These are phyloP conservation scores for Quercus tomentella DNA, from an alignment of 331 rosid genomes.

Conservation along the genomic window DNA sequence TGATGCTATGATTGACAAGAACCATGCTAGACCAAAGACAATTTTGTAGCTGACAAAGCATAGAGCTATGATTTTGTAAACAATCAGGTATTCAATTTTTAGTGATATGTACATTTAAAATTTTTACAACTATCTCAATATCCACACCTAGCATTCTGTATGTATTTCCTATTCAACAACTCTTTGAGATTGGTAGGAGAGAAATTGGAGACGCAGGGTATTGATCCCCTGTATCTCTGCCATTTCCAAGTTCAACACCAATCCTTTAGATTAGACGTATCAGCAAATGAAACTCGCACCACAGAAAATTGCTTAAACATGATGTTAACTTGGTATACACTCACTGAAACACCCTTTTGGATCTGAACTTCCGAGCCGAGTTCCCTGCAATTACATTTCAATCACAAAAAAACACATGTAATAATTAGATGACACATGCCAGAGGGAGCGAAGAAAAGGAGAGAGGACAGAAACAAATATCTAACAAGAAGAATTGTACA, in stretches of 20 bases:
- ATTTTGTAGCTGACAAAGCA: background rate
- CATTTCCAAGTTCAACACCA: background rate
- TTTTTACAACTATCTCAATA: background rate
- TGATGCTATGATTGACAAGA: background rate
- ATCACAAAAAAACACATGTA: background rate
- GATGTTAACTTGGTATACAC: conserved; percentile 19
- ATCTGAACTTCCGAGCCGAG: conserved; percentile 98
- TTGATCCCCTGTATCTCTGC: background rate
- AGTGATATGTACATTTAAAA: background rate
- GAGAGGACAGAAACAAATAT: background rate
- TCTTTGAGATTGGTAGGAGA: background rate
- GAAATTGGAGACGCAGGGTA: background rate
- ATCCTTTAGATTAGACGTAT: background rate
- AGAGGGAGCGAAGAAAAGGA: background rate
- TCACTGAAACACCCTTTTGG: conserved; percentile 99
- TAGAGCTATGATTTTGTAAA: background rate
- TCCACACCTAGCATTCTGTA: background rate
- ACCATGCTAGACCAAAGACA: background rate
- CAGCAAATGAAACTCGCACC: conserved; percentile 25
- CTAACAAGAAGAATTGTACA: background rate
- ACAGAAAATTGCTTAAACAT: conserved; percentile 15
- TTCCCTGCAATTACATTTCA: conserved; percentile 70
- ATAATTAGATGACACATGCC: background rate
- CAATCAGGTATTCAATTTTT: background rate
- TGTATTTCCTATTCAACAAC: background rate